Percentiles rank a stretch among this genome's conserved stretches.
These are phyloP conservation scores for Fusarium scirpi DNA, from an alignment of 2,329 filamentous ascomycete species.

Conservation along the genomic window DNA sequence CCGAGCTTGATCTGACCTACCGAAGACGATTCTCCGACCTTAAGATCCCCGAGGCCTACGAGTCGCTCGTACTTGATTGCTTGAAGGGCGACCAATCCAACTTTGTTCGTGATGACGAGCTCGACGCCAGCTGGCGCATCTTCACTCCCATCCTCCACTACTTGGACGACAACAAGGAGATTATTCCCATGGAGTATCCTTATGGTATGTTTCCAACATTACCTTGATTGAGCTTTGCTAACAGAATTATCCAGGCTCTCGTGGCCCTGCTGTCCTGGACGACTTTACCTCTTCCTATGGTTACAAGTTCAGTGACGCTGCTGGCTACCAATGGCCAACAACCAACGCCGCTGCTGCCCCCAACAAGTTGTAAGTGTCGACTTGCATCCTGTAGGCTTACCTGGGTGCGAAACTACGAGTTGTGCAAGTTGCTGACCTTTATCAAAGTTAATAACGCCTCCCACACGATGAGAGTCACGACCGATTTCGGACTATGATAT, in stretches of 20 bases:
- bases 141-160: conserved; percentile 98
- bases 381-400: conserved; percentile 30
- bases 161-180: conserved; percentile 99
- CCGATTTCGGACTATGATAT: conserved; percentile 41
- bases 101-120: conserved; percentile 96
- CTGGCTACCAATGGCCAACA: conserved; percentile 94
- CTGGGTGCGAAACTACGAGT: conserved; percentile 12
- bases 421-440: conserved; percentile 34
- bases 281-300: conserved; percentile 98
- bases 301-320: conserved; percentile 98
- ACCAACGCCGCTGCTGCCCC: conserved; percentile 71
- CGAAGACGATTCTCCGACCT: conserved; percentile 97
- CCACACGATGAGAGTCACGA: conserved; percentile 34
- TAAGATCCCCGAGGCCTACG: conserved; percentile 99
- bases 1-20: conserved; percentile 98
- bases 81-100: conserved; percentile 99
- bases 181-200: conserved; percentile 99
- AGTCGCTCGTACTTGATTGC: conserved; percentile 96
- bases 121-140: conserved; percentile 98
- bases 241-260: conserved; percentile 76
- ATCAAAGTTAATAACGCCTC: conserved; percentile 42
- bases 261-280: conserved; percentile 93
- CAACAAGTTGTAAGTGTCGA: conserved; percentile 81
- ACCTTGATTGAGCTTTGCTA: neutral
- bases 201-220: conserved; percentile 74